These are phyloP conservation scores for Xylaria digitata DNA, from an alignment of 2,329 filamentous ascomycete species.

Conservation along the genomic window DNA sequence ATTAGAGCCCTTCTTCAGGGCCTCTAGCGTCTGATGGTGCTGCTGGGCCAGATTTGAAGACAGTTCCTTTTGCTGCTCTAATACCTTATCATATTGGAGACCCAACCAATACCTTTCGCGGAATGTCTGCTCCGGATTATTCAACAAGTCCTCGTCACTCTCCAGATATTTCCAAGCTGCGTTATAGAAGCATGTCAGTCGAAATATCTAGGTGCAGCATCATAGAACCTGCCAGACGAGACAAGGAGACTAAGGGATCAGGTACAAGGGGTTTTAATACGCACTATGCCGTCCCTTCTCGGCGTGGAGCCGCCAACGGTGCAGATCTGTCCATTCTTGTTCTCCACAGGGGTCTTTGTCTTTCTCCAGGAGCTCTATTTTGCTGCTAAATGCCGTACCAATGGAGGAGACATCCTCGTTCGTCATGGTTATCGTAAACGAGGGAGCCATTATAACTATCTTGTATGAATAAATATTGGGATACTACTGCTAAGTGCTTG, in stretches of 20 bases:
- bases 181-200: too few species aligned
- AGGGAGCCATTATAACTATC: slow-evolving; percentile 3
- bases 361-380: neutral
- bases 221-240: too few species aligned
- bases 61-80: neutral
- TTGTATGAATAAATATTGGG: neutral
- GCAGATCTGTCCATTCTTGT: slow-evolving; percentile 15
- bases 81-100: neutral
- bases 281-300: slow-evolving; percentile 20
- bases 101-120: slow-evolving; percentile 26
- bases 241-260: too few species aligned
- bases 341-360: neutral
- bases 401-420: slow-evolving; percentile 9
- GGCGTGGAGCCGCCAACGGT: slow-evolving; percentile 16
- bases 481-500: neutral
- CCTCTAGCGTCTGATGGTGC: slow-evolving; percentile 4
- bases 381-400: neutral
- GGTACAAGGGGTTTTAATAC: too few species aligned
- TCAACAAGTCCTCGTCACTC: slow-evolving; percentile 6
- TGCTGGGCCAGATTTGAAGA: neutral
- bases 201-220: too few species aligned
- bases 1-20: slow-evolving; percentile 17
- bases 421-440: neutral
- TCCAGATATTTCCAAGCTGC: slow-evolving; percentile 19
- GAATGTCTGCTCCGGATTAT: slow-evolving; percentile 14